Evolutionary conservation across 192 early-diverging fungal genomes (phyloP).

Genomic region (Coemansia reversa): DNA sequence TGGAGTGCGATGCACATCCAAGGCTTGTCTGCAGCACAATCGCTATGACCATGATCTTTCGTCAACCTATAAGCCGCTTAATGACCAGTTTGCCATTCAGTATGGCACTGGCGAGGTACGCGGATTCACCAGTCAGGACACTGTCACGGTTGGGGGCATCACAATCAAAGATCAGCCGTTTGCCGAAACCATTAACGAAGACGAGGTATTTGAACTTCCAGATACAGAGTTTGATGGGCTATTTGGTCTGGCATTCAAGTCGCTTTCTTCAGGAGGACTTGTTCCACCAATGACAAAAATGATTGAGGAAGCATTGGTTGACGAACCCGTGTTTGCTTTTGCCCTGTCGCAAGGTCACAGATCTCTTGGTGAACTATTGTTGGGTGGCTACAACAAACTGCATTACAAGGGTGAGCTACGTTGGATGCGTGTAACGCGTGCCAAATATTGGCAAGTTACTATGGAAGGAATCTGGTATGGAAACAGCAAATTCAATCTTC

Average conservation of each 20-base stretch:
- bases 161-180: slow-evolving; percentile 55
- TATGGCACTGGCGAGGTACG: slow-evolving; percentile 55
- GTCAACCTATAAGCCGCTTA: slow-evolving; percentile 44
- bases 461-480: slow-evolving; percentile 54
- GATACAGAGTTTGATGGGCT: slow-evolving; percentile 56
- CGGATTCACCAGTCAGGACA: slow-evolving; percentile 51
- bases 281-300: slow-evolving; percentile 53
- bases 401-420: slow-evolving; percentile 58
- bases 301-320: slow-evolving; percentile 45
- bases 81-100: slow-evolving; percentile 47
- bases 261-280: slow-evolving; percentile 42
- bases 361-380: slow-evolving; percentile 45
- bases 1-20: slow-evolving; percentile 45
- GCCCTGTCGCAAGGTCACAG: slow-evolving; percentile 43
- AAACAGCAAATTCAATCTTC: slow-evolving; percentile 46
- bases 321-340: slow-evolving; percentile 54
- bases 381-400: slow-evolving; percentile 58
- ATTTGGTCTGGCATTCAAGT: slow-evolving; percentile 56
- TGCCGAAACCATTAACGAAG: slow-evolving; percentile 50
- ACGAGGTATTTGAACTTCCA: slow-evolving; percentile 48
- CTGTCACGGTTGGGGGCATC: slow-evolving; percentile 46
- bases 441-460: slow-evolving; percentile 62
- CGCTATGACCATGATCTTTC: slow-evolving; percentile 46
- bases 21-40: slow-evolving; percentile 47
- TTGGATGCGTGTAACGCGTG: slow-evolving; percentile 56